phyloP scores from a whole-genome alignment of 2,329 filamentous ascomycete species.

The Colletotrichum karsti region DNA sequence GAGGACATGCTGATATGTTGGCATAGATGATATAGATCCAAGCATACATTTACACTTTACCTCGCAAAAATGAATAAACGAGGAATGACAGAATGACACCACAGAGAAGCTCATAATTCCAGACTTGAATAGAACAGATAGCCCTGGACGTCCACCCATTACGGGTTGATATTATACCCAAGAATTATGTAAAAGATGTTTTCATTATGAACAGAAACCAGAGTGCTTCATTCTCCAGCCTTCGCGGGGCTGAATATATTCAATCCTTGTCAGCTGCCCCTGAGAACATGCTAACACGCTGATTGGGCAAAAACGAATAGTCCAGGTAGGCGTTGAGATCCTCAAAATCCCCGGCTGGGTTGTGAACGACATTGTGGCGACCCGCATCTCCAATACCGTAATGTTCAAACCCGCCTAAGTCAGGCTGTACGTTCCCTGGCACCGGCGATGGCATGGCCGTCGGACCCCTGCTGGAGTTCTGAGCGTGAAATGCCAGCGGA shows the following conservation, averaged over 20 bases:
- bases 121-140: too few relatives aligned
- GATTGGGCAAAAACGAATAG: slow-evolving; percentile 33
- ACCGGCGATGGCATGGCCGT: slow-evolving; percentile 25
- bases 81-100: too few relatives aligned
- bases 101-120: too few relatives aligned
- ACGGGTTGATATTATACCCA: too few relatives aligned
- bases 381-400: neutral
- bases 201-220: too few relatives aligned
- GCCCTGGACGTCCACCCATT: too few relatives aligned
- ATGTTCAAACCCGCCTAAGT: neutral
- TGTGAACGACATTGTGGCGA: neutral
- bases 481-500: slow-evolving; percentile 38
- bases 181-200: too few relatives aligned
- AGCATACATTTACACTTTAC: too few relatives aligned
- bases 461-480: slow-evolving; percentile 20
- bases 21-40: neutral
- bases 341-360: slow-evolving; percentile 19
- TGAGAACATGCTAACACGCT: slow-evolving; percentile 36
- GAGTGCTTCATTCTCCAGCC: too few relatives aligned
- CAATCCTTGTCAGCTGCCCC: slow-evolving; percentile 1
- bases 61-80: too few relatives aligned
- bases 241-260: too few relatives aligned
- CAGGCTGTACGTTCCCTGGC: neutral
- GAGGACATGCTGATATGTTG: neutral
- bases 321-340: slow-evolving; percentile 35